These are phyloP conservation scores for Nemania sp. DNA, from an alignment of 2,329 filamentous ascomycete species.

Conservation along the genomic window DNA sequence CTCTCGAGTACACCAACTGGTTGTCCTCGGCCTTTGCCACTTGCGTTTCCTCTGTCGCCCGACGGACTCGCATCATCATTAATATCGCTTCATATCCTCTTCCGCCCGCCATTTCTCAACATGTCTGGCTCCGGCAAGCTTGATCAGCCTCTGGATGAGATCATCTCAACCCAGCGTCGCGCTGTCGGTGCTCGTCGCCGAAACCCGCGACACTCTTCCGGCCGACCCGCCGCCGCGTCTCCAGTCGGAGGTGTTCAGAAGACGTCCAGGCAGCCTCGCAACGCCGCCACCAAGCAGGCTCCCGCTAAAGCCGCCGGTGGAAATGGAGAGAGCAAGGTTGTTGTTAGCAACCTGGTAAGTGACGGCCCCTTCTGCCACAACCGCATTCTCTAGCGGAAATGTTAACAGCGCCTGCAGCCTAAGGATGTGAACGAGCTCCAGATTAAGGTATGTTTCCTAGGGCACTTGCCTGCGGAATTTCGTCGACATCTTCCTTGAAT, in stretches of 20 bases:
- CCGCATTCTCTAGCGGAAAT: constrained; percentile 15
- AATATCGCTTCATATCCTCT: constrained; percentile 47
- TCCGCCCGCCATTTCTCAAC: constrained; percentile 46
- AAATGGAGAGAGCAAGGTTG: constrained; percentile 87
- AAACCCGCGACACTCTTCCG: constrained; percentile 55
- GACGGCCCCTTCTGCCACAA: background rate
- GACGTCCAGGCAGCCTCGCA: constrained; percentile 66
- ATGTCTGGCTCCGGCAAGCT: constrained; percentile 85
- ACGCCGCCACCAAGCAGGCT: constrained; percentile 61
- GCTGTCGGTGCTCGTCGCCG: constrained; percentile 60
- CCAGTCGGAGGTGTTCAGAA: constrained; percentile 89
- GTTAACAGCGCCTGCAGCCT: constrained; percentile 62
- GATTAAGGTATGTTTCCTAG: constrained; percentile 99
- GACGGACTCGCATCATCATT: constrained; percentile 33
- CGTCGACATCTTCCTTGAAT: constrained; percentile 62
- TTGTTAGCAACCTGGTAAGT: constrained; percentile 97
- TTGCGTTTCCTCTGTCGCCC: constrained; percentile 16
- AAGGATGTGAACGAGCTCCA: constrained; percentile 94
- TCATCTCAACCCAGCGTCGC: constrained; percentile 77
- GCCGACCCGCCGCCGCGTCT: constrained; percentile 62
- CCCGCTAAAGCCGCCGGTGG: constrained; percentile 66
- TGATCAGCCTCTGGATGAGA: constrained; percentile 96
- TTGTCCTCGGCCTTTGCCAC: background rate
- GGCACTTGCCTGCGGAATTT: constrained; percentile 72
- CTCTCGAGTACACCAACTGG: background rate